phyloP scores from a whole-genome alignment of 2,329 filamentous ascomycete species.

The Podosphaera fusca region DNA sequence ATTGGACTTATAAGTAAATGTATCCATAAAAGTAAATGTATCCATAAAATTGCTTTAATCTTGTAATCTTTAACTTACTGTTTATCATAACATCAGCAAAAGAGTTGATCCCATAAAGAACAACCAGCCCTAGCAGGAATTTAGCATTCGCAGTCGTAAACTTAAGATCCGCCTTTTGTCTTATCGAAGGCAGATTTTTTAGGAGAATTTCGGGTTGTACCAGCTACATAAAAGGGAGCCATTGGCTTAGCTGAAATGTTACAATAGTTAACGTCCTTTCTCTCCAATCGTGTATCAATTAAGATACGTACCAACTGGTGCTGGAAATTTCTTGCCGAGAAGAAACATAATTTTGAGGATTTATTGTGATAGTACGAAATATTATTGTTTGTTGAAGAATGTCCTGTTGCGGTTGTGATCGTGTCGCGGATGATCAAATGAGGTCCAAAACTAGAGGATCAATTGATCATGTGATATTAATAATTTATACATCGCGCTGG shows the following conservation, averaged over 20 bases:
- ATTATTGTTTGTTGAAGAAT: not conserved
- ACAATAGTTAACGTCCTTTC: slow-evolving; percentile 4
- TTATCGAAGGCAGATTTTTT: not conserved
- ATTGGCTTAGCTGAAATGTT: slow-evolving; percentile 53
- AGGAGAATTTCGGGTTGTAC: slow-evolving; percentile 34
- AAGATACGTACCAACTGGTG: slow-evolving; percentile 45
- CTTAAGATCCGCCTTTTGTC: not conserved
- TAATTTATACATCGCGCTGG: not conserved
- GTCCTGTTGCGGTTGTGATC: too few relatives aligned
- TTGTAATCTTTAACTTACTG: slow-evolving; percentile 32
- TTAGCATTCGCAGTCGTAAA: slow-evolving; percentile 5
- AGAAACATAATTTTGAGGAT: slow-evolving; percentile 42
- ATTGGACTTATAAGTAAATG: slow-evolving; percentile 4
- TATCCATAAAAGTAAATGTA: not conserved
- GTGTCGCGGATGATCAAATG: too few relatives aligned
- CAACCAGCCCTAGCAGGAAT: slow-evolving; percentile 40
- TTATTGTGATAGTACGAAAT: slow-evolving; percentile 17
- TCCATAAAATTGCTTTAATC: not conserved
- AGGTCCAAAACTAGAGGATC: too few relatives aligned
- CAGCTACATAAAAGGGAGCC: slow-evolving; percentile 82
- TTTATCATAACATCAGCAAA: slow-evolving; percentile 53
- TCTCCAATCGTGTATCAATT: slow-evolving; percentile 4
- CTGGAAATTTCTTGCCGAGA: slow-evolving; percentile 67
- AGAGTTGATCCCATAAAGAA: slow-evolving; percentile 81
- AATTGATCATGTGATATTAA: too few relatives aligned